Evolutionary conservation across 441 rosid genomes (phyloP), one percentile per base, ranked within the genome.

Genomic region (Euphorbia celastroides): DNA sequence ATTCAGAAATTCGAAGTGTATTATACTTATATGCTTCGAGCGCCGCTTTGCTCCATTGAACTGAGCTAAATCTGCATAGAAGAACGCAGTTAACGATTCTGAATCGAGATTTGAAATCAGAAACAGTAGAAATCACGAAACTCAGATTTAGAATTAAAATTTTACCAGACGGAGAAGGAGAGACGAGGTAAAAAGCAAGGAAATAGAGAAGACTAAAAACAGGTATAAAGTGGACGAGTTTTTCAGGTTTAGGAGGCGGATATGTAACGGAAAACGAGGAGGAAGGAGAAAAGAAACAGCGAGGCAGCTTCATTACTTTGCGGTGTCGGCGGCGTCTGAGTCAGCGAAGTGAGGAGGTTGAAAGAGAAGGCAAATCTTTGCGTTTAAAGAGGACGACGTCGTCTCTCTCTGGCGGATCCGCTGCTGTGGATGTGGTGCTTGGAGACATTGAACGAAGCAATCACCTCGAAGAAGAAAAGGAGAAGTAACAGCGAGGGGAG

Each of bases 131-230:
- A n/a, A n/a, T n/a, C n/a, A n/a, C n/a, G n/a, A n/a, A n/a, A 32
- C 4, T 34, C 9, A 23, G n/a, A 20, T 30, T 12, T 9, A 2
- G 68, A 14, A 13, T 17, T 26, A 48, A 28, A 28, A 52, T n/a
- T 17, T 36, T 11, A 92, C 97, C 93, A 71, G 92, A 80, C 52
- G 77, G 94, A n/a, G 97, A 84, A 7, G 98, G 88, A 34, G 98
- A 93, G 76, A 81, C 83, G 66, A 90, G 84, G 71, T 82, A 90
- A 71, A 93, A 97, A 61, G 88, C 70, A 73, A 93, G 75, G 67
- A 93, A 84, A 73, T 97, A 93, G 74, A 83, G 17, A 70, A 93
- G 73, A 72, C 89, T 82, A 65, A 93, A 89, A 60, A 93, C 60
- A 1, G 98, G 98, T 51, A 93, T 87, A 41, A 90, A 76, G 82